Base-by-base conservation (phyloP, 495 filamentous ascomycete species). In the Aspergillus taichungensis region DNA sequence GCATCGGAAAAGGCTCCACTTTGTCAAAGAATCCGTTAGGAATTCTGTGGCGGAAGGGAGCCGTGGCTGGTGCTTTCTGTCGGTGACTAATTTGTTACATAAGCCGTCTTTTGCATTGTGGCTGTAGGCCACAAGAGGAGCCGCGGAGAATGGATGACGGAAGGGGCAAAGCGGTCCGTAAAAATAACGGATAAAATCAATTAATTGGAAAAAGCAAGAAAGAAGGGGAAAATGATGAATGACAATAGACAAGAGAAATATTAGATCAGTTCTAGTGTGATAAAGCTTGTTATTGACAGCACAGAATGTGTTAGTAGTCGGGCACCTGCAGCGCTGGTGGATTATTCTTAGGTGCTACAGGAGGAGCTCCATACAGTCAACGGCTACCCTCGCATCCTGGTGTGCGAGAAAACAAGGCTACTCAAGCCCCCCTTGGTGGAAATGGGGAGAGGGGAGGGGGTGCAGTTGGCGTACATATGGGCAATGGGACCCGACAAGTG, bases 161-260 rank as follows among this genome's bases (percentile, higher is more conserved):
- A 64, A 67, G 63, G 56, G 61, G 61, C 53, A 50, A 64, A 58
- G 31, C 10, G 18, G 18, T 24, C 18, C 18, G 18, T 24, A 24
- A 24, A 24, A 24, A 24, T 24, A 24, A 24, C 1, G 4, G 6
- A 13, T 13, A 33, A 31, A 13, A 40, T 28, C 28, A 12, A 31
- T 5, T 30, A 30, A 30, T 7, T 18, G 8, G 9, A 42, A 13
- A 30, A 12, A 8, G 34, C 34, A 28, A 40, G n/a, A 33, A 34
- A 36, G 30, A 41, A 6, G 24, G 35, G 12, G 1, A 13, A 40
- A 33, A 47, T 4, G 18, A 34, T 34, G 35, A 27, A 45, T 37
- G 32, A 27, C 34, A 45, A 34, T 34, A 12, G 9, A 34, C 32
- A 34, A 34, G 32, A 34, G 9, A 10, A 12, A 34, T n/a, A 10